Evolutionary conservation across 495 filamentous ascomycete species (phyloP), one percentile per base, ranked within the genome.

Genomic region (Tuber umbilicatum): DNA sequence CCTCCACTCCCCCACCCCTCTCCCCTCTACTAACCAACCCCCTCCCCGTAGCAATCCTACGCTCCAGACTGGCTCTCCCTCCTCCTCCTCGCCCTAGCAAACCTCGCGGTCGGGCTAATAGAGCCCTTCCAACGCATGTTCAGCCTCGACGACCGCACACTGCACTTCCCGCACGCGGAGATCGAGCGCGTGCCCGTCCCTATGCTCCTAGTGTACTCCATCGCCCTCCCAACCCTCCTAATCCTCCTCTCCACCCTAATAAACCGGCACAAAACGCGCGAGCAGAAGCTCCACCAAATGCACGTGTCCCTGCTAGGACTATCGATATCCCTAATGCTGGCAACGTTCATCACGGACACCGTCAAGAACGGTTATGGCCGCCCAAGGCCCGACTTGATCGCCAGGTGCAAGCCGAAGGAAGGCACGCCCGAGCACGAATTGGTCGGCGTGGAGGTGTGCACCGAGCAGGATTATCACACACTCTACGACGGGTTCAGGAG

Each of bases 401-500:
- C 90, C 5, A 89, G 95, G n/a, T 99, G 95, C 84, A 89, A 91
- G 73, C 94, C 95, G 0, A 81, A 80, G 17, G 78, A 86, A 38
- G 89, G 87, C 31, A 93, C 92, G 0, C 87, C 91, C 2, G 84
- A 83, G 73, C 85, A 94, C 81, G 80, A 84, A 5, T 86, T 97
- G 23, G 91, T 98, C 50, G 87, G 86, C 16, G 89, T 91, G 79
- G 87, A 89, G 35, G 89, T 96, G 5, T 98, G 94, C 83, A 97
- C 93, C 4, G 88, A 97, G 82, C 86, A 88, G 0, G 85, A 90
- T 76, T 88, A 91, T 75, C 93, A 94, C 79, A 89, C 87, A 5
- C 85, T 98, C 4, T 92, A 97, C 76, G 94, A 98, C 82, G 94
- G 94, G 12, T 98, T 93, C 91, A 89, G 94, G 60, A 94, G 91